Base-by-base conservation (phyloP, 495 filamentous ascomycete genomes). In the Pyrenula aspistea region DNA sequence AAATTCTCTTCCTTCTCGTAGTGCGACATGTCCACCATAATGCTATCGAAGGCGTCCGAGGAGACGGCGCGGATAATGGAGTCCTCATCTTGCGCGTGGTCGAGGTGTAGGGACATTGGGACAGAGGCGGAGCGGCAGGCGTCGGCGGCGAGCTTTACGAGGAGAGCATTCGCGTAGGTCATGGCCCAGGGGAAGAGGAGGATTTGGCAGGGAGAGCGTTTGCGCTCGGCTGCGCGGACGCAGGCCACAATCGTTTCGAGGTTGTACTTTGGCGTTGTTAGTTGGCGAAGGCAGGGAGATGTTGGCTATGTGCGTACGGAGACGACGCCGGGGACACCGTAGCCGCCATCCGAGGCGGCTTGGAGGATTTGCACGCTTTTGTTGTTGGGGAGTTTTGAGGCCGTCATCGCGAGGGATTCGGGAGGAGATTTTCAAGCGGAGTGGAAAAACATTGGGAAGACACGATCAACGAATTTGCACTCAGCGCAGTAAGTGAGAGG, bases 131-230 rank as follows among this genome's bases (percentile, higher is more conserved):
- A 70, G 60, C 75, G 75, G 15, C 74, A 74, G 3, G 80, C 79
- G 21, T 76, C 71, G n/a, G 79, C 77, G 15, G 78, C 79, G 2
- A 77, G 74, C 60, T 79, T 72, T 47, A 82, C 75, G 56, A 73
- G 74, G 61, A 73, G 74, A 22, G 75, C 71, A 55, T 69, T 69
- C 11, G 78, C 80, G 66, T 85, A 84, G 69, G 75, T 65, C 71
- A 84, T 66, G 1, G 86, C 80, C 77, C 84, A 90, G 53, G 86
- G 86, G 67, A 90, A 89, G 63, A 90, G 78, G 49, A 86, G 80
- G 55, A 90, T 76, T 74, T 86, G 85, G 58, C 83, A 75, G 0
- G 86, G 86, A 0, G 83, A 85, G 24, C 68, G 67, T 25, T 82
- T 80, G 11, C 75, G 73, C 65, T 88, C 84, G 52, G 86, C 86